Percentiles rank a stretch among this genome's conserved stretches.
Conservation (phyloP, 129 eudicot genomes). For the Lonicera japonica region DNA sequence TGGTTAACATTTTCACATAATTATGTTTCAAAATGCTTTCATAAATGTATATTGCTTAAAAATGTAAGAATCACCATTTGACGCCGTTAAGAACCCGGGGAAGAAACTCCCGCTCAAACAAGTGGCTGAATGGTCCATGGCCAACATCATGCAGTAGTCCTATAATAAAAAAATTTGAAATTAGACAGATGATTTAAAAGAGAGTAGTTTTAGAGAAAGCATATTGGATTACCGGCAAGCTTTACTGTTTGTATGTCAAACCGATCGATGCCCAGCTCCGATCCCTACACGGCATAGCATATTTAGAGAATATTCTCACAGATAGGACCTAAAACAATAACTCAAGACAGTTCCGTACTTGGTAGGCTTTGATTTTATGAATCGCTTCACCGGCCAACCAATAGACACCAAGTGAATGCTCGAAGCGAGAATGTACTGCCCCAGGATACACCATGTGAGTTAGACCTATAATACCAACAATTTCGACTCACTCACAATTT, state of each 20-base stretch:
- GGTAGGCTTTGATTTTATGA: constrained; percentile 46
- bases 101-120: constrained; percentile 85
- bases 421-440: constrained; percentile 95
- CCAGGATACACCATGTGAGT: constrained; percentile 85
- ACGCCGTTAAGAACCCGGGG: constrained; percentile 48
- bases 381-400: constrained; percentile 87
- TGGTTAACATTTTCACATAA: neutral
- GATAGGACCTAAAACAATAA: constrained; percentile 11
- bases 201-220: constrained; percentile 1
- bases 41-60: neutral
- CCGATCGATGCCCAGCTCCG: constrained; percentile 64
- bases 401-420: constrained; percentile 96
- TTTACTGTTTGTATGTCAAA: constrained; percentile 73
- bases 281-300: constrained; percentile 45
- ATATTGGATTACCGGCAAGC: constrained; percentile 60
- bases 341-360: constrained; percentile 33
- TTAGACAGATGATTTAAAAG: constrained; percentile 1
- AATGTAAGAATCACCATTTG: constrained; percentile 46
- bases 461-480: constrained; percentile 40
- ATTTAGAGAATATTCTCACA: constrained; percentile 1
- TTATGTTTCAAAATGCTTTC: neutral
- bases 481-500: neutral
- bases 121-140: constrained; percentile 95
- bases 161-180: constrained; percentile 10
- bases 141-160: constrained; percentile 95